Percentiles rank a stretch among this genome's conserved stretches.
Evolutionary conservation across 345 rosid species (phyloP).

Genomic region (Ceriops tagal): DNA sequence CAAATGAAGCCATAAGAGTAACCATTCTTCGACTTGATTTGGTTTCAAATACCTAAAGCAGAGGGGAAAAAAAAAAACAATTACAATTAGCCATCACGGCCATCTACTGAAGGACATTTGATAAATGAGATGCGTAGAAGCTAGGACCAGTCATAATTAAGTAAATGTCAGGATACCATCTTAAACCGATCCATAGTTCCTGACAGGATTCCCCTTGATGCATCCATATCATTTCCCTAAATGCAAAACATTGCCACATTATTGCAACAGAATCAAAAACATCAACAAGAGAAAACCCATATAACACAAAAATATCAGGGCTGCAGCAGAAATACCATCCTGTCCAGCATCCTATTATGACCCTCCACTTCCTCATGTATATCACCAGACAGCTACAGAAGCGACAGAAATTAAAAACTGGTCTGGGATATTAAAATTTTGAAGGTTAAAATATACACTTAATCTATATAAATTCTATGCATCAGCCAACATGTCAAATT

Average conservation of each 20-base stretch:
- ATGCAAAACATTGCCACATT: constrained; percentile 15
- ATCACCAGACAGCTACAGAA: constrained; percentile 75
- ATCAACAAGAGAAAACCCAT: constrained; percentile 1
- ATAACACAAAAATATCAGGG: not conserved
- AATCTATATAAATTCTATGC: not conserved
- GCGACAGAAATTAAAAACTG: constrained; percentile 12
- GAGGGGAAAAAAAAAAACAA: constrained; percentile 5
- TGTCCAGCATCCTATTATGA: constrained; percentile 80
- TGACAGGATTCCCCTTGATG: constrained; percentile 81
- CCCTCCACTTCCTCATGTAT: constrained; percentile 82
- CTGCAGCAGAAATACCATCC: constrained; percentile 53
- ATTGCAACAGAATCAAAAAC: constrained; percentile 11
- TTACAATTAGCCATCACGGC: constrained; percentile 6
- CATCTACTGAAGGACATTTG: not conserved
- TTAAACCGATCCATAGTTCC: constrained; percentile 96
- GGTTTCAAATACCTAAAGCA: constrained; percentile 74
- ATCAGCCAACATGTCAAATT: not conserved
- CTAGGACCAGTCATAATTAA: not conserved
- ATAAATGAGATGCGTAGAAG: not conserved
- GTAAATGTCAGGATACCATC: constrained; percentile 41
- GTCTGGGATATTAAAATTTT: constrained; percentile 1
- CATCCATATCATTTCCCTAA: constrained; percentile 95
- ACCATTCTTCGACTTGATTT: constrained; percentile 89
- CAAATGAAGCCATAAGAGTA: constrained; percentile 78
- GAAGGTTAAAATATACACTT: not conserved